Base-by-base conservation (phyloP, 2,329 filamentous ascomycete species). In the Teratosphaeria destructans region DNA sequence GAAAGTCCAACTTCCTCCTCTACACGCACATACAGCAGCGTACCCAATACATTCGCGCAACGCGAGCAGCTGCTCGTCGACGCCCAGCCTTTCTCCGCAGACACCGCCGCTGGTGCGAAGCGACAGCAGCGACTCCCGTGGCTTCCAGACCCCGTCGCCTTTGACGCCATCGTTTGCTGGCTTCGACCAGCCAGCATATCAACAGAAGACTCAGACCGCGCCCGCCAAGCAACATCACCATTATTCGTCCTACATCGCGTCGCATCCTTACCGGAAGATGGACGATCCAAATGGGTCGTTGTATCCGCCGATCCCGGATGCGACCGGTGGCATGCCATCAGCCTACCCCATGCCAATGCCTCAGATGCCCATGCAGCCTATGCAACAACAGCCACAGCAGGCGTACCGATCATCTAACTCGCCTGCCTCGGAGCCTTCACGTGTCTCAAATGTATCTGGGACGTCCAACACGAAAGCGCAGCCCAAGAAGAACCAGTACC, bases 401-500 rank as follows among this genome's bases (percentile, higher is more conserved):
- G 26, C 52, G n/a, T 66, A 67, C 53, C 69, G 67, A 27, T 60
- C 64, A 11, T 73, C 63, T 79, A 80, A 19, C 79, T 83, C 70
- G 77, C 83, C 65, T 10, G 58, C 81, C 77, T 68, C 82, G 79
- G 65, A 75, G 73, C 65, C 73, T 71, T 58, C 71, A 34, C 71
- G 65, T 57, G 71, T 76, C 56, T 72, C 76, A 55, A 76, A 76
- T 49, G 65, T 66, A 68, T 75, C 64, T 62, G 73, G 64, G 68
- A 75, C 64, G 76, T 82, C 67, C 73, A 80, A 62, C 70, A 78
- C 60, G 74, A 76, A 76, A 61, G 63, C 69, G 53, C 62, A 60
- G 57, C 66, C 54, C 27, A 80, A 79, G 79, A 73, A 90, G 86
- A 82, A 85, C 72, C 82, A 86, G 60, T 90, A 89, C 67, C 86